Percentiles rank a stretch among this genome's conserved stretches.
These are phyloP conservation scores for Buddleja alternifolia DNA, from an alignment of 257 asterid genomes.

Conservation along the genomic window DNA sequence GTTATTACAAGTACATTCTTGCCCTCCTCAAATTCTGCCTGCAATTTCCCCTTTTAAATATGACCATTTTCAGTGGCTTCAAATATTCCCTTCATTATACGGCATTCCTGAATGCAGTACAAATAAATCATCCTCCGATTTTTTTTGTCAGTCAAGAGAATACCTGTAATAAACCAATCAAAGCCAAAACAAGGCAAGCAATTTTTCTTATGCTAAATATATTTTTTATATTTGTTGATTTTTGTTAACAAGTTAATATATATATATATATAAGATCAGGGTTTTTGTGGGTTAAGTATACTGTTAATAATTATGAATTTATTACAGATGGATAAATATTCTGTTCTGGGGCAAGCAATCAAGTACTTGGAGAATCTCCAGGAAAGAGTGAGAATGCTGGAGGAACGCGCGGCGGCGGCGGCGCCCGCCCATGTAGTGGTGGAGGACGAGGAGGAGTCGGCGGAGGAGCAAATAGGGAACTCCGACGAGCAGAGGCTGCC, in stretches of 20 bases:
- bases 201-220: background rate
- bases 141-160: too few species aligned
- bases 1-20: conserved; percentile 16
- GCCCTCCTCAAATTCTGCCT: background rate
- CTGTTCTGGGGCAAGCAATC: conserved; percentile 33
- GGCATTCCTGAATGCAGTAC: background rate
- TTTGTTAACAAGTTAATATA: too few species aligned
- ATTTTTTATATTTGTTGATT: background rate
- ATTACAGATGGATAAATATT: conserved; percentile 31
- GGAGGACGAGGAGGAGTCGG: conserved; percentile 10
- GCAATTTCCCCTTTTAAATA: background rate
- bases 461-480: background rate
- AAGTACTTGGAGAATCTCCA: conserved; percentile 37
- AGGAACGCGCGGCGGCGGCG: conserved; percentile 27
- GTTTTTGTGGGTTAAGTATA: too few species aligned
- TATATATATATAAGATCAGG: too few species aligned
- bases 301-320: background rate
- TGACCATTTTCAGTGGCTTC: conserved; percentile 20
- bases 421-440: background rate
- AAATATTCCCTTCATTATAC: conserved; percentile 8
- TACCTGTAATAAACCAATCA: background rate
- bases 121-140: background rate
- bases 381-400: conserved; percentile 25
- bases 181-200: conserved; percentile 1
- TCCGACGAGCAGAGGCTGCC: conserved; percentile 27